A percentile compares a stretch with the other conserved stretches of the same genome.
Evolutionary conservation across 805 yeast genomes (phyloP).

Genomic region (Starmerella scarabaei): DNA sequence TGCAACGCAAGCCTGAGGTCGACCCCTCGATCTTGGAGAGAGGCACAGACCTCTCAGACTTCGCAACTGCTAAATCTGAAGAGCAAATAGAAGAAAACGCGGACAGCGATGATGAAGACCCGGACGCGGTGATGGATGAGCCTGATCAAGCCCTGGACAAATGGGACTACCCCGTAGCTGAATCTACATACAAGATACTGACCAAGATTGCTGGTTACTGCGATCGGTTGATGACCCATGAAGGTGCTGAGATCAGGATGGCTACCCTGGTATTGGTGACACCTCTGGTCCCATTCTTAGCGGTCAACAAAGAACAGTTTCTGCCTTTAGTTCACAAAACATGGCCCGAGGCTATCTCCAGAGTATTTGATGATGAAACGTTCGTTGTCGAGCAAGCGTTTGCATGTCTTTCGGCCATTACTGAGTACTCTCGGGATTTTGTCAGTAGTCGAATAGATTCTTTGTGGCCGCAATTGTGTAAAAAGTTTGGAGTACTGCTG

Average conservation of each 20-base stretch:
- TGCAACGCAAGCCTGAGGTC: conserved; percentile 19
- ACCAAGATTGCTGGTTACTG: conserved; percentile 56
- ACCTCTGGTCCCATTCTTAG: conserved; percentile 38
- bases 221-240: conserved; percentile 54
- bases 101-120: conserved; percentile 26
- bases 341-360: conserved; percentile 36
- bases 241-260: conserved; percentile 42
- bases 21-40: conserved; percentile 23
- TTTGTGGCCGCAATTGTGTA: conserved; percentile 16
- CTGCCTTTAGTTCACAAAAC: conserved; percentile 40
- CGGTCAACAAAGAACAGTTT: conserved; percentile 35
- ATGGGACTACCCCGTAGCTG: conserved; percentile 63
- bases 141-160: conserved; percentile 28
- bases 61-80: conserved; percentile 18
- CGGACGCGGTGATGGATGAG: conserved; percentile 19
- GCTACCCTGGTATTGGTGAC: conserved; percentile 43
- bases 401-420: conserved; percentile 22
- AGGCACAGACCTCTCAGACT: conserved; percentile 19
- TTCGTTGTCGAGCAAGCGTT: conserved; percentile 26
- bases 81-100: conserved; percentile 25
- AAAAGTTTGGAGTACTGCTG: conserved; percentile 1
- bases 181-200: conserved; percentile 43
- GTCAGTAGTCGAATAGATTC: conserved; percentile 26
- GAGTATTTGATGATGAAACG: conserved; percentile 25
- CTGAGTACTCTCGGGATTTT: conserved; percentile 26